Conservation (phyloP, 1,284 basidiomycete species). For the Ceratobasidium sp. region DNA sequence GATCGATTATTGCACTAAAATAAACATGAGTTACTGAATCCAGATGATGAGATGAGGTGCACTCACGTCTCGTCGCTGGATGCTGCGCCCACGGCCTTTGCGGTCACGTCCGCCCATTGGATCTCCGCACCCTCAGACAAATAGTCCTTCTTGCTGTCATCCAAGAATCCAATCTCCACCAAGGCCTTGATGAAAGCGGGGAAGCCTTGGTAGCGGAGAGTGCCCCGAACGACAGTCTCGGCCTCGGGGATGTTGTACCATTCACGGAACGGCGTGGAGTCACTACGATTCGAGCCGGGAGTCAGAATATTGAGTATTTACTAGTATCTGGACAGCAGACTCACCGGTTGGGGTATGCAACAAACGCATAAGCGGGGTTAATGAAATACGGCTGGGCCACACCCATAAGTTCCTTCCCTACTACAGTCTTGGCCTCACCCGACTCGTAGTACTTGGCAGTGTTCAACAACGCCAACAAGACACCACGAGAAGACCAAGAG, state of each 20-base stretch:
- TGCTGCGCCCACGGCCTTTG: slow-evolving; percentile 79
- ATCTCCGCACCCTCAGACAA: slow-evolving; percentile 68
- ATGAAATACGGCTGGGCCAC: slow-evolving; percentile 95
- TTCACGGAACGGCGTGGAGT: slow-evolving; percentile 88
- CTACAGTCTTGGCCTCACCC: slow-evolving; percentile 72
- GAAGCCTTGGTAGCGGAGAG: slow-evolving; percentile 97
- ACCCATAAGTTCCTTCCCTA: slow-evolving; percentile 79
- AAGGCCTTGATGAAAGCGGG: slow-evolving; percentile 94
- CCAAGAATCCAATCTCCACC: slow-evolving; percentile 89
- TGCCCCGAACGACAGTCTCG: slow-evolving; percentile 92
- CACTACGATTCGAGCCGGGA: too few relatives aligned
- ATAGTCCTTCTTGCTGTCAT: slow-evolving; percentile 81
- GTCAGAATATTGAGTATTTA: too few relatives aligned
- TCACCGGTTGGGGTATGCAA: slow-evolving; percentile 93
- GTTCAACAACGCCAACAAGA: slow-evolving; percentile 95
- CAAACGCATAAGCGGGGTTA: slow-evolving; percentile 94
- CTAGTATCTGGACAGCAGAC: not conserved
- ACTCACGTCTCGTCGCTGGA: slow-evolving; percentile 75
- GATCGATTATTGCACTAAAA: slow-evolving; percentile 69
- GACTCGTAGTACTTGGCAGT: slow-evolving; percentile 82
- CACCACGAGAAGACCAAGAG: slow-evolving; percentile 97
- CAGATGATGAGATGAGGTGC: slow-evolving; percentile 1
- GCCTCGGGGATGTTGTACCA: slow-evolving; percentile 94
- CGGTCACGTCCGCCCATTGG: slow-evolving; percentile 85
- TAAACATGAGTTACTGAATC: slow-evolving; percentile 37